Evolutionary conservation across 1,284 basidiomycete species (phyloP).

Genomic region (Apiotrichum siamense): DNA sequence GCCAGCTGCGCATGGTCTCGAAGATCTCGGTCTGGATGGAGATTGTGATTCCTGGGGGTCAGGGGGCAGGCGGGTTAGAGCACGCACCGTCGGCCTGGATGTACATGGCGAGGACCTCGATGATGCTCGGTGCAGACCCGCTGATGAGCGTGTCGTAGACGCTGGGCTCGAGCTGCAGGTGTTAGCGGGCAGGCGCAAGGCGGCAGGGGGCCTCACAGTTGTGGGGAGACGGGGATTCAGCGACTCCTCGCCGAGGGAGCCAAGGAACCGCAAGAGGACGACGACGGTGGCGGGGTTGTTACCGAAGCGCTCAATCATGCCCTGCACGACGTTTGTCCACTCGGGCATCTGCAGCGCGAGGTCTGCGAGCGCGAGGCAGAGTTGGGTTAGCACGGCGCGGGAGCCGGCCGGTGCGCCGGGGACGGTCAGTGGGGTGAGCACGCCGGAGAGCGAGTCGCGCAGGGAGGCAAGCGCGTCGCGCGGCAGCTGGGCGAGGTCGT

Average conservation of each 20-base stretch:
- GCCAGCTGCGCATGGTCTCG: constrained; percentile 78
- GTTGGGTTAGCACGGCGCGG: constrained; percentile 77
- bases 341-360: constrained; percentile 83
- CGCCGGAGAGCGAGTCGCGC: constrained; percentile 77
- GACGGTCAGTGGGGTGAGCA: constrained; percentile 59
- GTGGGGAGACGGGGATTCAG: constrained; percentile 83
- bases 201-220: constrained; percentile 56
- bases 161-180: constrained; percentile 15
- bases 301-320: constrained; percentile 81
- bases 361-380: constrained; percentile 83
- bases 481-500: constrained; percentile 87
- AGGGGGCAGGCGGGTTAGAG: neutral
- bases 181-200: neutral
- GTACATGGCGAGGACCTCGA: constrained; percentile 81
- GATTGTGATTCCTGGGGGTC: constrained; percentile 66
- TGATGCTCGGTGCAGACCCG: constrained; percentile 64
- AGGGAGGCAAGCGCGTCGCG: constrained; percentile 64
- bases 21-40: constrained; percentile 83
- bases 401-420: constrained; percentile 59
- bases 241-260: constrained; percentile 83
- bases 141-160: constrained; percentile 56
- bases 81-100: constrained; percentile 74
- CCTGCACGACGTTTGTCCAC: constrained; percentile 75
- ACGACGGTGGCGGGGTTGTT: constrained; percentile 75
- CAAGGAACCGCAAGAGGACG: constrained; percentile 81